Evolutionary conservation across 179 eudicot genomes (phyloP), one percentile per base, ranked within the genome.

Genomic region (Patellifolia procumbens): DNA sequence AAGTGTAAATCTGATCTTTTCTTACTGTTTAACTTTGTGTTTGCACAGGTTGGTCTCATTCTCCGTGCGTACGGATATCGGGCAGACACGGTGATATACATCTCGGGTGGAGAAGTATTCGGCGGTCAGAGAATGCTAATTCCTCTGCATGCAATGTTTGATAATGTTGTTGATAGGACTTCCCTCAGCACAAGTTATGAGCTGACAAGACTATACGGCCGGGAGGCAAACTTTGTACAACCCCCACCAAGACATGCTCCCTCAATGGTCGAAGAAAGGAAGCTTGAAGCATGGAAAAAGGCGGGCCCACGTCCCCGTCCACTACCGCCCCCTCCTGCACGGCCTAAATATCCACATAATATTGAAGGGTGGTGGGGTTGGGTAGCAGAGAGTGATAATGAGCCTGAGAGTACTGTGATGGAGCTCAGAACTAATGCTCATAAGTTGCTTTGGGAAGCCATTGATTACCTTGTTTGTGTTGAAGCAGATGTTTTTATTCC

Each of bases 311-410:
- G 98, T 29, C 98, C 98, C 52, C 91, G 96, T 12, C 98, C 98
- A 15, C 88, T 89, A 26, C 94, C 98, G 17, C 98, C 98, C 11
- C 98, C 98, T 45, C 97, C 98, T 4, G 88, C 97, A 10, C 84
- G 97, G 46, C 86, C 89, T 2, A 92, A 92, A 74, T 86, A 81
- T 64, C 83, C 97, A 0, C 85, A 94, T 75, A 90, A 94, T 68
- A 85, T 94, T n/a, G 96, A 94, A 82, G 98, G 98, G 5, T 94
- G 98, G 98, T 94, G 97, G 98, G 98, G 98, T 63, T 94, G 98
- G 98, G 97, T 94, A 17, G 97, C 98, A 58, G 98, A 92, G 86
- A 94, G 90, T 32, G 97, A 94, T 77, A 87, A 89, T 74, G 98
- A 94, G 83, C 98, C 98, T 0, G 97, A 88, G 74, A 90, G 91